A percentile compares a stretch with the other conserved stretches of the same genome.
These are phyloP conservation scores for Colletotrichum acutatum DNA, from an alignment of 2,329 filamentous ascomycete genomes.

Conservation along the genomic window DNA sequence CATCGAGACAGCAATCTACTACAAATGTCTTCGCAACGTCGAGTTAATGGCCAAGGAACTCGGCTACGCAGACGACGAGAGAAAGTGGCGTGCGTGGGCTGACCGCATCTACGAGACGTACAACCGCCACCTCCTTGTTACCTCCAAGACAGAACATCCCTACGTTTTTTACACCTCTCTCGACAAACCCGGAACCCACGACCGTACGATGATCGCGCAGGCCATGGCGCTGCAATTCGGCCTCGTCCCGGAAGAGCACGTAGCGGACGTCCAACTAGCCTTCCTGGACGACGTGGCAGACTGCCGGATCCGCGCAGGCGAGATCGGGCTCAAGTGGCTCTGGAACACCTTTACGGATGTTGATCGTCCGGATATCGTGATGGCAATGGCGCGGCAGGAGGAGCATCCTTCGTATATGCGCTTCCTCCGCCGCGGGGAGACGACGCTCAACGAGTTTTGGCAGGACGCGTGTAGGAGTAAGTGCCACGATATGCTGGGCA, in stretches of 20 bases:
- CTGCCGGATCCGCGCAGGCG: constrained; percentile 50
- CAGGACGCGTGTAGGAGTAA: constrained; percentile 55
- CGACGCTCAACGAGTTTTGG: constrained; percentile 56
- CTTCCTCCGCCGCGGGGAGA: constrained; percentile 56
- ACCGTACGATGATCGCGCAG: constrained; percentile 52
- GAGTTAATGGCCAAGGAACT: constrained; percentile 49
- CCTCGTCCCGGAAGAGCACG: constrained; percentile 37
- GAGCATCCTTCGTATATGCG: constrained; percentile 61
- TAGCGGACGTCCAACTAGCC: constrained; percentile 36
- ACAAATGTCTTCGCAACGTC: constrained; percentile 50
- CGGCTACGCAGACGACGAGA: constrained; percentile 39
- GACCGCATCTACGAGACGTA: constrained; percentile 45
- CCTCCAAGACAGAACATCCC: constrained; percentile 42
- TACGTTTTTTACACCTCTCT: constrained; percentile 52
- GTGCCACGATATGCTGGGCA: constrained; percentile 60
- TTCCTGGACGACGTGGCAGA: constrained; percentile 40
- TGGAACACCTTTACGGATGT: constrained; percentile 54
- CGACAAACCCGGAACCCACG: constrained; percentile 44
- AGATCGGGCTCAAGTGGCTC: constrained; percentile 54
- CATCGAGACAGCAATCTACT: constrained; percentile 56
- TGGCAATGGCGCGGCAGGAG: constrained; percentile 56
- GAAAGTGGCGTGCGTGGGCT: constrained; percentile 41
- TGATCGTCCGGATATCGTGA: constrained; percentile 51
- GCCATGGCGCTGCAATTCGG: constrained; percentile 44
- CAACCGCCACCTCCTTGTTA: constrained; percentile 47